Evolutionary conservation across 1,284 basidiomycete species (phyloP).

Genomic region (Acaromyces ingoldii): DNA sequence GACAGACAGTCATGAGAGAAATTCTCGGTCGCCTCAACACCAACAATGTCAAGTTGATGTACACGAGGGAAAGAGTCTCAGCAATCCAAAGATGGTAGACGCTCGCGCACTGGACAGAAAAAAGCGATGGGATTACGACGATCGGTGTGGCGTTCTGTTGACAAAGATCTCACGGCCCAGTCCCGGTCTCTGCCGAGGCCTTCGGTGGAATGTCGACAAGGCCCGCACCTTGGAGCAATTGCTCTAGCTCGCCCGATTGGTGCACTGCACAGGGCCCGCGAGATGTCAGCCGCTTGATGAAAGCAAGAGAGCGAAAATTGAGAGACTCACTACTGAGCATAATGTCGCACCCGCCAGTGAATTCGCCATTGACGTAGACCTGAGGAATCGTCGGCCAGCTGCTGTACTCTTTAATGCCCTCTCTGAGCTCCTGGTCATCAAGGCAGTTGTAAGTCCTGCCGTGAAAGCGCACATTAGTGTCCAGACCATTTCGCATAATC

Average conservation of each 20-base stretch:
- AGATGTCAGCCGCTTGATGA: not conserved
- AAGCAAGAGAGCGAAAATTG: not conserved
- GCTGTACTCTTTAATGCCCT: constrained; percentile 89
- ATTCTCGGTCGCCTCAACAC: no score
- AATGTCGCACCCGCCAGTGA: constrained; percentile 95
- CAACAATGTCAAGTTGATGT: no score
- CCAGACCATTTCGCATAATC: not conserved
- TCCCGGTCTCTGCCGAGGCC: no score
- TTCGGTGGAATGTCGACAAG: no score
- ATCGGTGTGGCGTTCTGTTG: no score
- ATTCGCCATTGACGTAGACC: constrained; percentile 88
- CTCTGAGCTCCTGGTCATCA: constrained; percentile 75
- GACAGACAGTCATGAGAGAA: no score
- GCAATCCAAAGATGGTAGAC: no score
- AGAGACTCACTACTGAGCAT: constrained; percentile 74
- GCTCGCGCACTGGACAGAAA: no score
- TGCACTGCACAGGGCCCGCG: constrained; percentile 61
- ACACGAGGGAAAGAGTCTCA: no score
- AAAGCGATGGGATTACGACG: no score
- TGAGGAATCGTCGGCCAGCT: constrained; percentile 97
- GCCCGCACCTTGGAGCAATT: constrained; percentile 57
- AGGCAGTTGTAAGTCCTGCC: constrained; percentile 75
- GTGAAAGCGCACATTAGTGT: not conserved
- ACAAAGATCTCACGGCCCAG: no score
- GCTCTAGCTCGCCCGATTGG: constrained; percentile 87